phyloP scores from a whole-genome alignment of 192 early-diverging fungal species.

The Oehlia diaphana region DNA sequence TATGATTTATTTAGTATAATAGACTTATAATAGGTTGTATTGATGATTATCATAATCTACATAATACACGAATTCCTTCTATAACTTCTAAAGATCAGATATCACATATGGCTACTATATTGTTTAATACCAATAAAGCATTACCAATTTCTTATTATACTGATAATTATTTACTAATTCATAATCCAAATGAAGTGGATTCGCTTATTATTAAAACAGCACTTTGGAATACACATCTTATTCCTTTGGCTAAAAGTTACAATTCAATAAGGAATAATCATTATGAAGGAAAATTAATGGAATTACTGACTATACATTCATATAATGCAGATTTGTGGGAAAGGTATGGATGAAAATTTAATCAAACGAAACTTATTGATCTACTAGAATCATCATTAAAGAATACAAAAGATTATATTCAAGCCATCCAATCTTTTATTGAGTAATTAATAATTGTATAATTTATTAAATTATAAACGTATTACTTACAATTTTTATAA shows the following conservation, averaged over 20 bases:
- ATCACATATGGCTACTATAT: neutral
- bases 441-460: neutral
- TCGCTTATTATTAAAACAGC: neutral
- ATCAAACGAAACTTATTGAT: neutral
- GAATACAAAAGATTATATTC: conserved; percentile 7
- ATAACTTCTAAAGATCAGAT: neutral
- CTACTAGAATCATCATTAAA: neutral
- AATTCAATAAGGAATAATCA: neutral
- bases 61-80: neutral
- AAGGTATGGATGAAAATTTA: neutral
- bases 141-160: neutral
- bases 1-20: neutral
- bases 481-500: neutral
- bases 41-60: neutral
- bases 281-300: neutral
- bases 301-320: neutral
- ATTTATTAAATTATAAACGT: neutral
- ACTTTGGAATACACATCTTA: neutral
- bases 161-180: neutral
- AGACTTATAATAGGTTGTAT: conserved; percentile 10
- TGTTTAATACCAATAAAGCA: neutral
- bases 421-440: conserved; percentile 1
- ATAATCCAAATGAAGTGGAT: neutral
- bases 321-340: neutral
- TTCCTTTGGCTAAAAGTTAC: neutral